A percentile compares a stretch with the other conserved stretches of the same genome.
These are phyloP conservation scores for Bisporella sp. DNA, from an alignment of 2,329 filamentous ascomycete genomes.

Conservation along the genomic window DNA sequence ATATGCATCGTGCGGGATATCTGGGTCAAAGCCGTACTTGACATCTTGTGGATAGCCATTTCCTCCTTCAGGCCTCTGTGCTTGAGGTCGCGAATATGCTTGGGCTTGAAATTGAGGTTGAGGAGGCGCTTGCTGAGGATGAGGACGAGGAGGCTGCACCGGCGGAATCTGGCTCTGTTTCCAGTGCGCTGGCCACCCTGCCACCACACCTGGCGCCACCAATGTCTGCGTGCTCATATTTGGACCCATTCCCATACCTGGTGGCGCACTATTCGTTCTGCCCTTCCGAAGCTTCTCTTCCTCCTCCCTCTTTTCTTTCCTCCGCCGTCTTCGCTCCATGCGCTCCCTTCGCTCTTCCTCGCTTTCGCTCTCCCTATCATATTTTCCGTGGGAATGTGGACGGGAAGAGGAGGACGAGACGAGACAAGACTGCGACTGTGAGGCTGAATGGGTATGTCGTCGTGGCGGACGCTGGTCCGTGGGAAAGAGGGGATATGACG, in stretches of 20 bases:
- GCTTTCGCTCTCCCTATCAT: neutral
- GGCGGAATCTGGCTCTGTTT: neutral
- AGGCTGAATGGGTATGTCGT: neutral
- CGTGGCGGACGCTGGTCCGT: neutral
- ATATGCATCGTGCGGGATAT: neutral
- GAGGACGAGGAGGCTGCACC: neutral
- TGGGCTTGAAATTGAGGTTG: too few relatives aligned
- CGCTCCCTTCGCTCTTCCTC: neutral
- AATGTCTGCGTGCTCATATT: neutral
- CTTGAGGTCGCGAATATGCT: neutral
- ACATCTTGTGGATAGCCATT: neutral
- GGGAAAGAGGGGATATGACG: constrained; percentile 5
- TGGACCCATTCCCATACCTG: neutral
- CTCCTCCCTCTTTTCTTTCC: neutral
- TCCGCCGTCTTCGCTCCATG: neutral
- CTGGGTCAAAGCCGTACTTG: constrained; percentile 1
- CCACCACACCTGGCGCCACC: neutral
- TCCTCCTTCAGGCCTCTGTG: neutral
- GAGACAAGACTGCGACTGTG: neutral
- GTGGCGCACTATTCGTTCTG: neutral
- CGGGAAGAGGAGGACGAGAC: neutral
- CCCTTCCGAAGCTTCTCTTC: neutral
- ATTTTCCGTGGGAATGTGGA: neutral
- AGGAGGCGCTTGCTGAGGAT: neutral
- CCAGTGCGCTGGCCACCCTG: constrained; percentile 1